Base-by-base conservation (phyloP, 257 asterid genomes). In the Thymus quinquecostatus region DNA sequence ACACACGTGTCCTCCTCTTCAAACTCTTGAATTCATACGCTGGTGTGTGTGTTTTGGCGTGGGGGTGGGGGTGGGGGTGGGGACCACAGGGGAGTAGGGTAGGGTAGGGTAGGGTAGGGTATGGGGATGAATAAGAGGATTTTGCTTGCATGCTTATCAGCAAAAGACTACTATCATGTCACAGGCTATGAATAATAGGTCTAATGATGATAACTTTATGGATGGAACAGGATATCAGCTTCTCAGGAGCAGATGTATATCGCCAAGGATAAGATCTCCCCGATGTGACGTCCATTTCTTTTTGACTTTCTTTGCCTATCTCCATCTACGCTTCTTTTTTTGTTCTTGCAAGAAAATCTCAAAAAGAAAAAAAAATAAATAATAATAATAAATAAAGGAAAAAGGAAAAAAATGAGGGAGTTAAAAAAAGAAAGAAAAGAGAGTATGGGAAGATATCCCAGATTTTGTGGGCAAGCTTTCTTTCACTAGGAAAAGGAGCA, bases 261-360 rank as follows among this genome's bases (percentile, higher is more conserved):
- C 95, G 80, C 64, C 88, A 83, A 80, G 92, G 93, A 87, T 86
- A 85, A 92, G 89, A 86, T 84, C 75, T 77, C 67, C 73, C 44
- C 43, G 93, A 86, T 73, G 89, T 89, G 96, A 89, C 95, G 65
- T 77, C 64, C 78, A 48, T 33, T 68, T 64, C 21, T 21, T 38
- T 74, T 80, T 84, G 81, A 78, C 84, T 80, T 68, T 64, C 61
- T 66, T 72, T 75, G 64, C 6, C 32, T 70, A 54, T 44, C 49
- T 1, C 13, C 12, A 6, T 5, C 6, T 14, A 51, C 57, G 30
- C 2, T 14, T 61, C 44, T 63, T 66, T 33, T 8, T 51, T 51
- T 51, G 59, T 61, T 51, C 68, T 66, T 41, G 33, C 75, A 58
- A 41, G 4, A 67, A 71, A 33, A 59, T 21, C 44, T 63, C 53